phyloP scores from a whole-genome alignment of 176 grass and related monocot genomes.

The Eragrostis nindensis region DNA sequence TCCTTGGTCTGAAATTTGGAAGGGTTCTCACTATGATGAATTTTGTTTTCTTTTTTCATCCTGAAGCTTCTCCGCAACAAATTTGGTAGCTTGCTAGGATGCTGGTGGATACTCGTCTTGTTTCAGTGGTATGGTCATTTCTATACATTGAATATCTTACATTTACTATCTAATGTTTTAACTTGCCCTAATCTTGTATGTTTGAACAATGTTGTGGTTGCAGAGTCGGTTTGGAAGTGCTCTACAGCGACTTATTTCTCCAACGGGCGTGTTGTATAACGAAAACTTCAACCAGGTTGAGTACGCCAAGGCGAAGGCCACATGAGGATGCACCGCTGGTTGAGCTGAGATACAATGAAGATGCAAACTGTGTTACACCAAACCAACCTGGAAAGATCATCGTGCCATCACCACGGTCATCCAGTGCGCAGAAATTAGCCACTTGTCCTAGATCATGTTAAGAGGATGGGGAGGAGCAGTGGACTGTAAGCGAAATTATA shows the following conservation, averaged over 20 bases:
- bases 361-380: background rate
- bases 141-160: background rate
- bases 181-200: conserved; percentile 9
- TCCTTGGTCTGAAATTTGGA: conserved; percentile 15
- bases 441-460: background rate
- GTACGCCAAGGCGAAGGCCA: conserved; percentile 53
- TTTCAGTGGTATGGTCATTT: conserved; percentile 84
- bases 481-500: conserved; percentile 3
- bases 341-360: background rate
- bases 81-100: conserved; percentile 63
- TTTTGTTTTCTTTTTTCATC: conserved; percentile 22
- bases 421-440: background rate
- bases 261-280: conserved; percentile 66
- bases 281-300: conserved; percentile 67
- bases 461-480: background rate
- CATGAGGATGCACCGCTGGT: conserved; percentile 36
- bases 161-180: background rate
- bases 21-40: background rate
- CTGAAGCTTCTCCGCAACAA: conserved; percentile 59
- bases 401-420: background rate
- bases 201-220: conserved; percentile 11
- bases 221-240: conserved; percentile 81
- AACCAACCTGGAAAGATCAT: background rate
- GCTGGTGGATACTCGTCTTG: conserved; percentile 91
- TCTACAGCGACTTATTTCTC: conserved; percentile 73